Evolutionary conservation across 306 rosid species (phyloP).

Genomic region (Ceratonia siliqua): DNA sequence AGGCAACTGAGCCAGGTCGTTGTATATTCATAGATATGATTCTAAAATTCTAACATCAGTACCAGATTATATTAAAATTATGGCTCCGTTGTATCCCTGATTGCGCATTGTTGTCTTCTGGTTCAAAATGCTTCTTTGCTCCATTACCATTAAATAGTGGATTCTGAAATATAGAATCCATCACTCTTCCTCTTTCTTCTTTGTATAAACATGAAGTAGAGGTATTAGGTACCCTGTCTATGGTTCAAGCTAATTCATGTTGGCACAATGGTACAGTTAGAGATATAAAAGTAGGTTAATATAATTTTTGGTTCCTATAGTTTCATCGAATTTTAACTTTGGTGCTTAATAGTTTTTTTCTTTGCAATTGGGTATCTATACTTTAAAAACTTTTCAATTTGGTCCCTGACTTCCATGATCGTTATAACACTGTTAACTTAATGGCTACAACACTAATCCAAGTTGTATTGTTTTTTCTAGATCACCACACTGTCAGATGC

Average conservation of each 20-base stretch:
- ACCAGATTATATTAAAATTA: neutral
- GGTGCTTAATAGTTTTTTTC: too few relatives aligned
- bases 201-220: neutral
- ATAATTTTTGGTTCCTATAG: too few relatives aligned
- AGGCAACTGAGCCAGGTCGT: conserved; percentile 4
- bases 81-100: neutral
- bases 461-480: too few relatives aligned
- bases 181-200: conserved; percentile 12
- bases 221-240: neutral
- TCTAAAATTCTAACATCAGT: neutral
- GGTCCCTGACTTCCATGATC: too few relatives aligned
- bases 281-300: neutral
- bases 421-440: too few relatives aligned
- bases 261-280: neutral
- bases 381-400: too few relatives aligned
- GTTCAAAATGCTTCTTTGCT: neutral
- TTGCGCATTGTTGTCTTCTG: neutral
- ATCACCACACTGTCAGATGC: too few relatives aligned
- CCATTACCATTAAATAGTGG: neutral
- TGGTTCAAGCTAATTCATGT: neutral
- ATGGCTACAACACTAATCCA: too few relatives aligned
- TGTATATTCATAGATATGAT: neutral
- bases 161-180: conserved; percentile 10
- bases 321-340: too few relatives aligned
- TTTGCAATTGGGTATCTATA: too few relatives aligned